These are phyloP conservation scores for Hypoxylon fuscum DNA, from an alignment of 495 filamentous ascomycete genomes.

Conservation along the genomic window DNA sequence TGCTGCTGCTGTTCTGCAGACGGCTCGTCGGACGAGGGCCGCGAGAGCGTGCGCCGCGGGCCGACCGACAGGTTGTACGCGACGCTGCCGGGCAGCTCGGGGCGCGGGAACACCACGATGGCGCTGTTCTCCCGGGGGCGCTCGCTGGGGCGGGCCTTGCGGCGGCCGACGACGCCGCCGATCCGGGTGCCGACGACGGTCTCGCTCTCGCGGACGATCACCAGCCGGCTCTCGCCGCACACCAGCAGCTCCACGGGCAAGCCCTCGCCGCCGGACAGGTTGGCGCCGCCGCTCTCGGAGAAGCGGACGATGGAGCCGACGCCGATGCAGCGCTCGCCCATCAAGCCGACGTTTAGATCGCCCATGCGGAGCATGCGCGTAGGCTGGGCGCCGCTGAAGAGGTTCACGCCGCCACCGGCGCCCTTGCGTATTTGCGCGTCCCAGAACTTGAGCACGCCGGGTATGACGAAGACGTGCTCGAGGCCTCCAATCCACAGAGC, in stretches of 20 bases:
- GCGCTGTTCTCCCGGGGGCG: slow-evolving; percentile 46
- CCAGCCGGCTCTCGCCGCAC: slow-evolving; percentile 69
- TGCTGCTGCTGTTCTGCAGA: slow-evolving; percentile 27
- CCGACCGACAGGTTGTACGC: slow-evolving; percentile 58
- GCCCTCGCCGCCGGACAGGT: slow-evolving; percentile 49
- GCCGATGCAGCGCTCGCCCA: slow-evolving; percentile 72
- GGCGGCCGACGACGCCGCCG: slow-evolving; percentile 47
- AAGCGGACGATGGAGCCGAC: slow-evolving; percentile 63
- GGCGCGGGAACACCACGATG: slow-evolving; percentile 53
- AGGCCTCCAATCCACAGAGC: slow-evolving; percentile 73
- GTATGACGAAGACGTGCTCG: slow-evolving; percentile 65
- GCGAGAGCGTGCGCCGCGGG: slow-evolving; percentile 29
- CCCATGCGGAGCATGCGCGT: slow-evolving; percentile 57
- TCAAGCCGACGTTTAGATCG: slow-evolving; percentile 63
- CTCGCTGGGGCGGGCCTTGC: slow-evolving; percentile 36
- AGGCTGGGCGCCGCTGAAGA: slow-evolving; percentile 60
- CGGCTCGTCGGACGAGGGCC: slow-evolving; percentile 36
- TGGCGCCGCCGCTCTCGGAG: slow-evolving; percentile 34
- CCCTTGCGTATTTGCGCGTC: slow-evolving; percentile 65
- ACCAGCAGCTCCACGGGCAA: slow-evolving; percentile 67
- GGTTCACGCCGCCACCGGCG: slow-evolving; percentile 66
- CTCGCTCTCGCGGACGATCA: slow-evolving; percentile 63
- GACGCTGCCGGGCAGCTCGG: slow-evolving; percentile 51
- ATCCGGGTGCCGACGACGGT: slow-evolving; percentile 46
- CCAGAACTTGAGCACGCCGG: slow-evolving; percentile 74